Base-by-base conservation (phyloP, 1,284 basidiomycete genomes). In the Ceratobasidium sp. region DNA sequence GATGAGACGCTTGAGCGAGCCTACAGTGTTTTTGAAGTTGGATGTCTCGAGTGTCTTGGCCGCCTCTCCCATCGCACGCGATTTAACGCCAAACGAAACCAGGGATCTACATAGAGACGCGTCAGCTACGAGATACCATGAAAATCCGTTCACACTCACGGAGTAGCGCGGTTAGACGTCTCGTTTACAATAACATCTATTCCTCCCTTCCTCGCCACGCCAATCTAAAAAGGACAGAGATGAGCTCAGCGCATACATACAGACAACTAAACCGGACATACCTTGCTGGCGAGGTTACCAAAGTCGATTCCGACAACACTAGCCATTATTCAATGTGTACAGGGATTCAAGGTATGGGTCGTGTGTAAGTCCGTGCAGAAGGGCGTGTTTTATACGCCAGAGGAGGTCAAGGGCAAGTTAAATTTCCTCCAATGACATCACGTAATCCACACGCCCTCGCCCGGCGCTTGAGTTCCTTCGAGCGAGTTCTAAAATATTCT, bases 21-120 rank as follows among this genome's bases (percentile, higher is more conserved):
- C 96, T 81, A 97, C 88, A 50, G 96, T 98, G 86, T 98, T 98
- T 84, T 91, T 93, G 87, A 96, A 98, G 86, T 98, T 98, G 79
- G 95, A 96, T n/a, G 93, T 97, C 85, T 98, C 96, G 79, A 96
- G 94, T 1, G 94, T 98, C 86, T 98, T 98, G 80, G 96, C 96
- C 27, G 95, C 79, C 84, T 98, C 96, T 78, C 96, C 96, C 81
- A 98, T 93, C 65, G 91, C 84, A 77, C 96, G 91, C 81, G 96
- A 93, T 83, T 93, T 94, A 53, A 89, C 88, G 33, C 95, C 96
- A 84, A 97, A 98, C 7, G 93, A 95, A 77, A 98, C 90, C 77
- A 98, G 89, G 56, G 96, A 97, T 81, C 95, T 97, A 79, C 0
- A 74, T 9, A 67, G 15, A 48, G 19, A 60, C 45, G 53, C 74